Percentiles rank a stretch among this genome's conserved stretches.
phyloP scores from a whole-genome alignment of 2,329 filamentous ascomycete species.

The Diaporthe australafricana region DNA sequence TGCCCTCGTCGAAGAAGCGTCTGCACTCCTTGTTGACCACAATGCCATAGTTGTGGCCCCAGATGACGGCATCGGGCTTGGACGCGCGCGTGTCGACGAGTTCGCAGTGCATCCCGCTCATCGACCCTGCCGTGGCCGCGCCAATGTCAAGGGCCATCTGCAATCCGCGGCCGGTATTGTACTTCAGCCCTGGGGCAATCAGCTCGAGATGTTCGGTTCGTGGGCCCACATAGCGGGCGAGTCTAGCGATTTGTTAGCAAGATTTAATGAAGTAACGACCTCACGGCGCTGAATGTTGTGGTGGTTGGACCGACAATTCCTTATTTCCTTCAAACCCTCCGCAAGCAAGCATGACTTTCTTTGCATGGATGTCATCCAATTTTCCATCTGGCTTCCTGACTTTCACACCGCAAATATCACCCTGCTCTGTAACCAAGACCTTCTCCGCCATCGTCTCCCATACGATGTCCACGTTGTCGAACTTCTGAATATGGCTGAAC shows the following conservation, averaged over 20 bases:
- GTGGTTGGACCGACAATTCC: background rate
- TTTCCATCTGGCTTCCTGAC: background rate
- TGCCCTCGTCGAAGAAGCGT: slow-evolving; percentile 52
- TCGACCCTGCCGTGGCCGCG: slow-evolving; percentile 14
- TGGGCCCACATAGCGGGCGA: slow-evolving; percentile 17
- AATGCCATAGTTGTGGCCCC: slow-evolving; percentile 56
- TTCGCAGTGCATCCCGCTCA: slow-evolving; percentile 29
- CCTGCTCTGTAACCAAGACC: background rate
- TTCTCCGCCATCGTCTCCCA: slow-evolving; percentile 30
- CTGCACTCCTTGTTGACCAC: slow-evolving; percentile 54
- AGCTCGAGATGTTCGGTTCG: slow-evolving; percentile 17
- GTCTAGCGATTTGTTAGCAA: background rate
- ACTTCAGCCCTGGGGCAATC: slow-evolving; percentile 12
- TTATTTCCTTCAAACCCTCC: slow-evolving; percentile 25
- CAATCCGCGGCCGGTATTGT: slow-evolving; percentile 18
- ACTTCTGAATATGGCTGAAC: slow-evolving; percentile 4
- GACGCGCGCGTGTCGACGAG: slow-evolving; percentile 11
- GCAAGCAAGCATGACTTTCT: background rate
- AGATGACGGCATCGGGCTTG: slow-evolving; percentile 22
- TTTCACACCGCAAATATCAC: slow-evolving; percentile 11
- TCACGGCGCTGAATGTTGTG: background rate
- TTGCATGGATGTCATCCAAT: background rate
- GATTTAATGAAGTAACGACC: too few species aligned
- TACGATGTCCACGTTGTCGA: slow-evolving; percentile 12
- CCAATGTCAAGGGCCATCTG: slow-evolving; percentile 27